Percentiles rank a stretch among this genome's conserved stretches.
Evolutionary conservation across 257 asterid genomes (phyloP).

Genomic region (Solanum pinnatisectum): DNA sequence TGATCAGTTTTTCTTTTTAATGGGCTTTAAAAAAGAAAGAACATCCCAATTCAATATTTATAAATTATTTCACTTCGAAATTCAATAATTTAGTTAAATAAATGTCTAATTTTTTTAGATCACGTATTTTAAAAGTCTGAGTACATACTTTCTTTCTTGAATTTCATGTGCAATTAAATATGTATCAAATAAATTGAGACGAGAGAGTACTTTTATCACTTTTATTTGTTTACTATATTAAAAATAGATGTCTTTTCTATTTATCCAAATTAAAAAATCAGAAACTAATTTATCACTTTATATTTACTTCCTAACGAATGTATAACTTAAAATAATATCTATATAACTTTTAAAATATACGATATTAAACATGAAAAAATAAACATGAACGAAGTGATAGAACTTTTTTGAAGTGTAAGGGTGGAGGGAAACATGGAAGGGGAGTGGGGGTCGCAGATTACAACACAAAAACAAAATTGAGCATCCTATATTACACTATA

Average conservation of each 20-base stretch:
- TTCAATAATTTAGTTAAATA: neutral
- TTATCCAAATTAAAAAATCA: neutral
- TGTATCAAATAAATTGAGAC: neutral
- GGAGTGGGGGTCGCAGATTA: neutral
- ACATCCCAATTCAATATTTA: neutral
- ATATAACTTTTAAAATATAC: too few relatives aligned
- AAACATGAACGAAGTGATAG: neutral
- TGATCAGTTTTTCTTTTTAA: neutral
- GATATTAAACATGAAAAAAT: neutral
- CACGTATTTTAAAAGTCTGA: too few relatives aligned
- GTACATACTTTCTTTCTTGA: neutral
- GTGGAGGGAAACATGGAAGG: slow-evolving; percentile 2
- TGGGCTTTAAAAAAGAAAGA: too few relatives aligned
- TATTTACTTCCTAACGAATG: neutral
- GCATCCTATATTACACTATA: neutral
- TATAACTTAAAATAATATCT: neutral
- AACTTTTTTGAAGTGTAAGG: neutral
- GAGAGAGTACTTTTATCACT: neutral
- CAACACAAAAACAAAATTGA: neutral
- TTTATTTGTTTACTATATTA: neutral
- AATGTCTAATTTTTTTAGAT: neutral
- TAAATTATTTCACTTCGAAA: neutral
- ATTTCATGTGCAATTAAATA: neutral
- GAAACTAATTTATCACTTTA: neutral
- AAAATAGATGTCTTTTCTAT: neutral